Percentiles rank a stretch among this genome's conserved stretches.
Evolutionary conservation across 345 rosid genomes (phyloP).

Genomic region (Pugionium dolabratum): DNA sequence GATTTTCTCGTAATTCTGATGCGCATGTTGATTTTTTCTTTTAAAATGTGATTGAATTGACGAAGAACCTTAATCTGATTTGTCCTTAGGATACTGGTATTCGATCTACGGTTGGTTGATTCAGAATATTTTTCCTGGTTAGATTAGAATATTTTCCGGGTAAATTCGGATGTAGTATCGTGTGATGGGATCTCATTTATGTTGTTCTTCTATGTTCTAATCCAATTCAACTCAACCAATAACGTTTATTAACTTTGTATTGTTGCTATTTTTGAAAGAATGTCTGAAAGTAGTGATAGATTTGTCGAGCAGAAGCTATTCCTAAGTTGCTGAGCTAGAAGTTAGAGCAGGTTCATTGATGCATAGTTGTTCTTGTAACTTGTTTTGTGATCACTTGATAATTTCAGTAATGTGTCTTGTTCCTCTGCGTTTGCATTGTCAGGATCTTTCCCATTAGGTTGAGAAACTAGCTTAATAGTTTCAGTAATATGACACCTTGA

Average conservation of each 20-base stretch:
- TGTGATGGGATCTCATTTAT: slow-evolving; percentile 10
- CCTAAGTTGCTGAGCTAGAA: slow-evolving; percentile 3
- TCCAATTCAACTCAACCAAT: background rate
- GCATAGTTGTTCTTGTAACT: slow-evolving; percentile 6
- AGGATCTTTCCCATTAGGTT: slow-evolving; percentile 4
- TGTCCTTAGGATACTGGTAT: background rate
- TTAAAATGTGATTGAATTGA: background rate
- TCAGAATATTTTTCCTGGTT: slow-evolving; percentile 9
- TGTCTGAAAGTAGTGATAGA: background rate
- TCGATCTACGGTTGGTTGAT: slow-evolving; percentile 11
- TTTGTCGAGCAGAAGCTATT: background rate
- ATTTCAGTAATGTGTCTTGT: slow-evolving; percentile 17
- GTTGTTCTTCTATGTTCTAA: background rate
- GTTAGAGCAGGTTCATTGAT: background rate
- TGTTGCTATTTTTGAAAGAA: background rate
- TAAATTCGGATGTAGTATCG: background rate
- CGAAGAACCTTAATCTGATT: slow-evolving; percentile 20
- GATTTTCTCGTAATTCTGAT: background rate
- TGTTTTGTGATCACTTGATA: slow-evolving; percentile 5
- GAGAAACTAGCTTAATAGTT: too few species aligned
- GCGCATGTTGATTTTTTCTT: background rate
- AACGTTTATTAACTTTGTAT: background rate
- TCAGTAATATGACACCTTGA: background rate
- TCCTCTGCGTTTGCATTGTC: background rate
- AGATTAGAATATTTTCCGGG: slow-evolving; percentile 14